A percentile compares a stretch with the other conserved stretches of the same genome.
Evolutionary conservation across 805 yeast genomes (phyloP).

Genomic region (Sugiyamaella mastotermitis): DNA sequence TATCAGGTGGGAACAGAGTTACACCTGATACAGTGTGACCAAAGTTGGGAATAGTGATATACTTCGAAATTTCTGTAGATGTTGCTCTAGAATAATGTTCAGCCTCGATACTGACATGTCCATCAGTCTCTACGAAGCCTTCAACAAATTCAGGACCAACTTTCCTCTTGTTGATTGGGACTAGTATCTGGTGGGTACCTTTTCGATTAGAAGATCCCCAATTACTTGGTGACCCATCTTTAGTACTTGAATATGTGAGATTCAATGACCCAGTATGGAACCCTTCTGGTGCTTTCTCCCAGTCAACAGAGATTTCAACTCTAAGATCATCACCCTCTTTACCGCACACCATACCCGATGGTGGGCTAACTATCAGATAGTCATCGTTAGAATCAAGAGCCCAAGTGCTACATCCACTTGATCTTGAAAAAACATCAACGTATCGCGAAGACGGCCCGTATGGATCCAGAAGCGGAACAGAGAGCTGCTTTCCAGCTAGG

Average conservation of each 20-base stretch:
- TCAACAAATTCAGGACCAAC: slow-evolving; percentile 5
- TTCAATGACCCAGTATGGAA: neutral
- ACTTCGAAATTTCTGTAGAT: slow-evolving; percentile 4
- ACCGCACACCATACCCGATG: slow-evolving; percentile 11
- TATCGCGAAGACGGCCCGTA: slow-evolving; percentile 7
- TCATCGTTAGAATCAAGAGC: slow-evolving; percentile 7
- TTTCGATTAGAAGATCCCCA: slow-evolving; percentile 1
- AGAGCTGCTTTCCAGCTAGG: slow-evolving; percentile 5
- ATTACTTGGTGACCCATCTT: slow-evolving; percentile 1
- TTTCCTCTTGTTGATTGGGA: slow-evolving; percentile 7
- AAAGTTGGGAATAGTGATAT: slow-evolving; percentile 8
- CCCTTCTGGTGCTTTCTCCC: slow-evolving; percentile 10
- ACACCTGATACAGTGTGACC: slow-evolving; percentile 16
- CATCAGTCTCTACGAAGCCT: slow-evolving; percentile 17
- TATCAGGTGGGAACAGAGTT: slow-evolving; percentile 12
- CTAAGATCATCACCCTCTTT: slow-evolving; percentile 6
- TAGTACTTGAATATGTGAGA: slow-evolving; percentile 1
- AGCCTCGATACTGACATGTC: slow-evolving; percentile 16
- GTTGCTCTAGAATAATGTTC: slow-evolving; percentile 6
- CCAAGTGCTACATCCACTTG: slow-evolving; percentile 7
- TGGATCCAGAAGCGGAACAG: slow-evolving; percentile 10
- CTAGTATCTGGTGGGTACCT: slow-evolving; percentile 2
- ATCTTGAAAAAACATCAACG: slow-evolving; percentile 11
- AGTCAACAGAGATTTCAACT: slow-evolving; percentile 7
- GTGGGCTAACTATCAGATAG: slow-evolving; percentile 8